Conservation (phyloP, 116 monocot genomes). For the Papilionanthe hybrid region DNA sequence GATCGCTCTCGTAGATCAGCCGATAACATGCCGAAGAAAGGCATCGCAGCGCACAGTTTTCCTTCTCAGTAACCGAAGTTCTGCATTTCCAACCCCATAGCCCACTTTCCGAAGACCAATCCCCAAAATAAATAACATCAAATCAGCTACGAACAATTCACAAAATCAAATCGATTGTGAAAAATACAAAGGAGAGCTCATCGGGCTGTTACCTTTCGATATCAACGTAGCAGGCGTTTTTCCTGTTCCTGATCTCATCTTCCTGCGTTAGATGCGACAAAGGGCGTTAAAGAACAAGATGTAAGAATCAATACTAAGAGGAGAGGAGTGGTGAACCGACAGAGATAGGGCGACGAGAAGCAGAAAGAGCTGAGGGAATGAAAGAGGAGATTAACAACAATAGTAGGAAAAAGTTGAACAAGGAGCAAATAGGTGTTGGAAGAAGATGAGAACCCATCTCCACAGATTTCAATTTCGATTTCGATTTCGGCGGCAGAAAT, state of each 20-base stretch:
- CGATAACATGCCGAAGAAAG: slow-evolving; percentile 80
- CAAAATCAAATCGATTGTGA: neutral
- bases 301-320: slow-evolving; percentile 7
- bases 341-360: slow-evolving; percentile 46
- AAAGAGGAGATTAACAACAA: slow-evolving; percentile 1
- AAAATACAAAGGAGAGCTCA: neutral
- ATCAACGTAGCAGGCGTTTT: slow-evolving; percentile 77
- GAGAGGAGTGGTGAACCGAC: slow-evolving; percentile 18
- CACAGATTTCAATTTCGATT: neutral
- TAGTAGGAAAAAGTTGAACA: neutral
- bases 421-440: neutral
- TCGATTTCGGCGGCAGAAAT: neutral
- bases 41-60: slow-evolving; percentile 91
- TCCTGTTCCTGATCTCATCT: slow-evolving; percentile 69
- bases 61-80: slow-evolving; percentile 75
- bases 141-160: slow-evolving; percentile 1
- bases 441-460: neutral
- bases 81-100: slow-evolving; percentile 81
- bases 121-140: neutral
- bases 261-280: slow-evolving; percentile 38
- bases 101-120: slow-evolving; percentile 37
- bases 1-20: slow-evolving; percentile 85
- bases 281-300: neutral
- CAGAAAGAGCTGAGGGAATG: slow-evolving; percentile 21
- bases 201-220: slow-evolving; percentile 60